Percentiles rank a stretch among this genome's conserved stretches.
These are phyloP conservation scores for Eucalyptus marginata DNA, from an alignment of 345 rosid genomes.

Conservation along the genomic window DNA sequence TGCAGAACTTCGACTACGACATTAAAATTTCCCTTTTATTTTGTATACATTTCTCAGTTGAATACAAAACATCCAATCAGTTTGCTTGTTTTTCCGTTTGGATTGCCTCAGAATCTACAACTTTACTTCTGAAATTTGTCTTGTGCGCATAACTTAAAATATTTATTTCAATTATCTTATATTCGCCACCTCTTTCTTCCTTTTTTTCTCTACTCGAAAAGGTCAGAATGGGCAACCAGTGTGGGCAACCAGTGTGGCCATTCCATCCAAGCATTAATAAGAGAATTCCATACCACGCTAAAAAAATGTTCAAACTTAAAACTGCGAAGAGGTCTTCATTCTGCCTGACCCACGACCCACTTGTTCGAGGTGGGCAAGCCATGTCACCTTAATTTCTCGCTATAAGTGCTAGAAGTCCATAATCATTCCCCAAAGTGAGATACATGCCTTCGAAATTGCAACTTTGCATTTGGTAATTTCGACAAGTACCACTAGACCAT, in stretches of 20 bases:
- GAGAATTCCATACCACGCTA: not conserved
- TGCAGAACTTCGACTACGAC: not conserved
- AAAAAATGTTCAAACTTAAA: no score
- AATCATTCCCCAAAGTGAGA: not conserved
- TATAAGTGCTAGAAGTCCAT: not conserved
- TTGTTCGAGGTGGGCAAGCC: not conserved
- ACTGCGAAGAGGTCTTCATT: not conserved
- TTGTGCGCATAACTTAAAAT: not conserved
- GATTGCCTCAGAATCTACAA: not conserved
- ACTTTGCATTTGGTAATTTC: not conserved
- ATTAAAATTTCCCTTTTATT: not conserved
- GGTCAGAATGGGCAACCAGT: no score
- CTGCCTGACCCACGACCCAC: not conserved
- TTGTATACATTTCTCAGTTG: not conserved
- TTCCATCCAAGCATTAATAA: not conserved
- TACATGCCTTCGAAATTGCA: not conserved
- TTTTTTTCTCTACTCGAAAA: no score
- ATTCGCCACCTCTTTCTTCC: no score
- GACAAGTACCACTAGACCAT: not conserved
- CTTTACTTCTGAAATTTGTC: not conserved
- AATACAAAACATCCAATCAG: not conserved
- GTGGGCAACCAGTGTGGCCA: not conserved
- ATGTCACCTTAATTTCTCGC: not conserved
- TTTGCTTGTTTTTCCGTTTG: not conserved
- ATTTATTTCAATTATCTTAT: no score